Base-by-base conservation (phyloP, 495 filamentous ascomycete species). In the Corynascus novoguineensis region DNA sequence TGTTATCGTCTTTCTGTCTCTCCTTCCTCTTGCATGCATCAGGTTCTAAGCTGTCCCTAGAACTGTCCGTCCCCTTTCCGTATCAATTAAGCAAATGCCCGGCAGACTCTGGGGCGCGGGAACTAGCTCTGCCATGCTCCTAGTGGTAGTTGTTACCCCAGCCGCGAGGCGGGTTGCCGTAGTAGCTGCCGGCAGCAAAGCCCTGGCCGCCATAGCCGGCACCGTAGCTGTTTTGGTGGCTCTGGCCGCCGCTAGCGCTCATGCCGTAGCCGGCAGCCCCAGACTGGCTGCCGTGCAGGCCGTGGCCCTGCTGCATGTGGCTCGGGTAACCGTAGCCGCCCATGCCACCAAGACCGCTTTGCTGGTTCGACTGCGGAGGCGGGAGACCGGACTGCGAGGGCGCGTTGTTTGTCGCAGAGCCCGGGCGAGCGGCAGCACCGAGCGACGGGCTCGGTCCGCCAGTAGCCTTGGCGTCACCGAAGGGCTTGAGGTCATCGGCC, bases 391-490 rank as follows among this genome's bases (percentile, higher is more conserved):
- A 62, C 68, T 90, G 87, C 7, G 80, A 81, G 17, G 83, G 81
- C 14, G 78, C 79, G 59, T 79, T 85, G 71, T 90, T 93, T 14
- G 86, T 85, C 14, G 91, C 89, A 31, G 91, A 95, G 19, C 89
- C 90, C 15, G 91, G 90, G 55, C 91, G 87, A 31, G 81, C 83
- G 34, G 88, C 86, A 64, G 89, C 87, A 28, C 83, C 84, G 27
- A 95, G 81, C 7, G 89, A 89, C 28, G 91, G 91, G 71, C 89
- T 95, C 3, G 91, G 90, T 6, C 89, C 90, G 40, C 80, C 79
- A 32, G 83, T 74, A 64, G 70, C 62, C 74, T 95, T 93, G 53
- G 84, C 75, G 24, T 78, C 70, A 28, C 88, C 86, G 35, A 86
- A 86, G 17, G 83, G 82, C 77, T 95, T 95, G 65, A 92, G 72